Base-by-base conservation (phyloP, 2,329 filamentous ascomycete species). In the Xylogone sp. region DNA sequence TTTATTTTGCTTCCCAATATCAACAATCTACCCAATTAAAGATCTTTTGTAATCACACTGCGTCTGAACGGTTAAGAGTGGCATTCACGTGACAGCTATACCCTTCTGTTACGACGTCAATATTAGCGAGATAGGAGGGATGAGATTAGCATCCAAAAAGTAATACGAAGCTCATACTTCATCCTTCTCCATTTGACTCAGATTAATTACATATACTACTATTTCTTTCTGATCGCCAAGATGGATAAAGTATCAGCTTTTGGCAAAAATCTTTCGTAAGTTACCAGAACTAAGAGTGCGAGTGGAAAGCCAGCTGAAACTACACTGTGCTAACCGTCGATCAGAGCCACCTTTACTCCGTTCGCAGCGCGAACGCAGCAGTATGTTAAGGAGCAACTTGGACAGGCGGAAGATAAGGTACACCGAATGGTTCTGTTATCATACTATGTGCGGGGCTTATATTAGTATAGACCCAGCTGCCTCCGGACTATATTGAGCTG, bases 301-400 rank as follows among this genome's bases (percentile, higher is more conserved):
- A 42, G 46, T 34, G 51, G 63, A 69, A 68, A 68, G 65, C 62
- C 68, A 61, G 60, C 45, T 45, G 42, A 45, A 53, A 57, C 56
- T 65, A 68, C 59, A 63, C 78, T 77, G 67, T 78, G 69, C 83
- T n/a, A n/a, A n/a, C n/a, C n/a, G n/a, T n/a, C n/a, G n/a, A n/a
- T 66, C 66, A 92, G 91, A 68, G 87, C 88, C 59, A 86, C 86
- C 62, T 89, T 97, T 73, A 91, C 90, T 59, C 94, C 94, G 31
- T 96, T 96, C 69, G 91, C 92, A 59, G 88, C 90, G 66, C 88
- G 93, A 67, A 97, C 91, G 52, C 90, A 96, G 72, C 94, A 99
- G 77, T 95, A 93, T 77, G 90, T 96, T 70, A 97, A 96, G 79
- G 94, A 99, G 75, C 92, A 97, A 75, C 83, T 97, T 56, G 94